phyloP scores from a whole-genome alignment of 768 basidiomycete species.

The Exidia glandulosa region DNA sequence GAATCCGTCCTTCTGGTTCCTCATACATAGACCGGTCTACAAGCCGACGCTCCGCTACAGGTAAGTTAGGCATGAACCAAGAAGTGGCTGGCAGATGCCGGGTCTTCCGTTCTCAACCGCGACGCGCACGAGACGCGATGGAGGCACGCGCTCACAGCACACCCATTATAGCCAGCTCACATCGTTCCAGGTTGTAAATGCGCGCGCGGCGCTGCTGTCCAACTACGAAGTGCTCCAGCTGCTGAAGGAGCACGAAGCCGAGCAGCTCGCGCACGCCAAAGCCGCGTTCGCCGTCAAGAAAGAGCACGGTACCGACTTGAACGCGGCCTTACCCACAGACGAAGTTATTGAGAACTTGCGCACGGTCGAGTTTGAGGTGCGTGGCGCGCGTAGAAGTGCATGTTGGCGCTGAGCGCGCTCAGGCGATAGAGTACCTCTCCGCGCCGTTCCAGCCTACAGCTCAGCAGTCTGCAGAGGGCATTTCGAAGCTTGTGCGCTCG shows the following conservation, averaged over 20 bases:
- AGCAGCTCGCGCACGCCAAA: conserved; percentile 59
- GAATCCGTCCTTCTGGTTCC: no score
- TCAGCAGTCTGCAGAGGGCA: conserved; percentile 51
- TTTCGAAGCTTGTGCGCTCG: conserved; percentile 53
- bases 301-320: conserved; percentile 59
- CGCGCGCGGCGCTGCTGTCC: conserved; percentile 71
- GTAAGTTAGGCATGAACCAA: no score
- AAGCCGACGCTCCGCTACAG: no score
- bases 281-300: conserved; percentile 66
- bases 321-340: conserved; percentile 21
- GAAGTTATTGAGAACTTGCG: conserved; percentile 72
- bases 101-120: no score
- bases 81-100: no score
- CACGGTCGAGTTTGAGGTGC: conserved; percentile 80
- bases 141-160: no score
- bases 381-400: no score
- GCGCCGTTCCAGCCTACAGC: conserved; percentile 60
- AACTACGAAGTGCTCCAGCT: conserved; percentile 79
- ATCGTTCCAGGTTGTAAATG: conserved; percentile 45
- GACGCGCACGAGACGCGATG: no score
- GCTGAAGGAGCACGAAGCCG: conserved; percentile 63
- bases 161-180: no score
- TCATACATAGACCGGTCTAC: no score
- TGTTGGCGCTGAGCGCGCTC: no score
- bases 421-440: conserved; percentile 83